A percentile compares a stretch with the other conserved stretches of the same genome.
Conservation (phyloP, 2,329 filamentous ascomycete genomes). For the Zelopaecilomyces penicillatus region DNA sequence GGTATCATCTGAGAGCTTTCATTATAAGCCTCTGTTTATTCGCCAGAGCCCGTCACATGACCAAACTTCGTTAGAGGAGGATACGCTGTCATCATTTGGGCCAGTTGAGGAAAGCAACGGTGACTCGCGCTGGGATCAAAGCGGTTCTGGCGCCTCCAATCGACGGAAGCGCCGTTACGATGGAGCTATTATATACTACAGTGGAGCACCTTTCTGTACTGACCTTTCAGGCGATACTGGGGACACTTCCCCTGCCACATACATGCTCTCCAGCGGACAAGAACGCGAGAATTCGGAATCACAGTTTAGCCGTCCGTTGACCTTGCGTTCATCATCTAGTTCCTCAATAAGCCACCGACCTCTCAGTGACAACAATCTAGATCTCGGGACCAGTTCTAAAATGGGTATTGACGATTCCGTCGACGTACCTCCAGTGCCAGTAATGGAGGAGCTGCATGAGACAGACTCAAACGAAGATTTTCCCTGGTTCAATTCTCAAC, state of each 20-base stretch:
- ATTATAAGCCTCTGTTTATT: constrained; percentile 57
- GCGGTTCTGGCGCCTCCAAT: constrained; percentile 39
- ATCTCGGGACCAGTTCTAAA: constrained; percentile 13
- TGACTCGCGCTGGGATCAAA: constrained; percentile 38
- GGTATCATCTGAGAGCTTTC: constrained; percentile 41
- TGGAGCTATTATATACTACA: constrained; percentile 79
- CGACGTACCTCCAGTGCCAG: constrained; percentile 20
- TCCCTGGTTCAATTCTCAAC: constrained; percentile 35
- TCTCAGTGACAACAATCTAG: constrained; percentile 31
- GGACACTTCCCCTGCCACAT: constrained; percentile 38
- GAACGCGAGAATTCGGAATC: constrained; percentile 17
- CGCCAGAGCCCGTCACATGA: constrained; percentile 40
- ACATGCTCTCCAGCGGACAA: constrained; percentile 38
- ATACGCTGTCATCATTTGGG: constrained; percentile 40
- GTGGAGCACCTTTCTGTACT: constrained; percentile 68
- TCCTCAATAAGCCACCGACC: constrained; percentile 42
- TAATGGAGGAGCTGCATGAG: constrained; percentile 24
- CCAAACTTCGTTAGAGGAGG: constrained; percentile 40
- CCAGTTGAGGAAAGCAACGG: constrained; percentile 38
- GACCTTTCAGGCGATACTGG: constrained; percentile 64
- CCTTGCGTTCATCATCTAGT: constrained; percentile 40
- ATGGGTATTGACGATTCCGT: constrained; percentile 21
- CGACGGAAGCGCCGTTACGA: constrained; percentile 50
- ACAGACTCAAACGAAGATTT: constrained; percentile 38
- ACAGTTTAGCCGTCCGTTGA: constrained; percentile 16